phyloP scores from a whole-genome alignment of 495 filamentous ascomycete genomes.

The Neohortaea acidophila region DNA sequence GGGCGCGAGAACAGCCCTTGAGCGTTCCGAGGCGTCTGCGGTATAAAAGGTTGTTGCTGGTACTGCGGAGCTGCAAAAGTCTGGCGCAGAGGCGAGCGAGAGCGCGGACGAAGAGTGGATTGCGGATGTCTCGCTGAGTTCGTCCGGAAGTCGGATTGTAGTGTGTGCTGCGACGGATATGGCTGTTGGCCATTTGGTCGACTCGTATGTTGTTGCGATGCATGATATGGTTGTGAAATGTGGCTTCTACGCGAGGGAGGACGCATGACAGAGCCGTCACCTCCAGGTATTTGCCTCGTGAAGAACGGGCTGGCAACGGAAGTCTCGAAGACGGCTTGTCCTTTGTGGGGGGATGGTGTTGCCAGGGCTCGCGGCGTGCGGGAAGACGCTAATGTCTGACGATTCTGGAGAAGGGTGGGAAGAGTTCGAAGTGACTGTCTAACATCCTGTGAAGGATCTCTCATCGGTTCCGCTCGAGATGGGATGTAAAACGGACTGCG shows the following conservation, averaged over 20 bases:
- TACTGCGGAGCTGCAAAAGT: neutral
- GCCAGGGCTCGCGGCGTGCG: neutral
- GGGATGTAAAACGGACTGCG: neutral
- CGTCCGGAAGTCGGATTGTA: neutral
- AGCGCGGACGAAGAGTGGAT: neutral
- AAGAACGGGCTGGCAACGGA: constrained; percentile 25
- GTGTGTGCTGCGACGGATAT: neutral
- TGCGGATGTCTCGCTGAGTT: neutral
- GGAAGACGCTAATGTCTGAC: neutral
- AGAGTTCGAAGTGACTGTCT: neutral
- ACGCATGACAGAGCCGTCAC: neutral
- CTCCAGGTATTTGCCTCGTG: neutral
- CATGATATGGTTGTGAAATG: neutral
- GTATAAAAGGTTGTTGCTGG: neutral
- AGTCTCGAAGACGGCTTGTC: constrained; percentile 1
- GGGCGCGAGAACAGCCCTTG: constrained; percentile 13
- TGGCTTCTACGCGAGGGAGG: neutral
- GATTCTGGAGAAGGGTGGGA: neutral
- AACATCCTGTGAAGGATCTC: neutral
- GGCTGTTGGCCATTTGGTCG: neutral
- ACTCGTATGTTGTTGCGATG: neutral
- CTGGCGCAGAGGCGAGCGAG: neutral
- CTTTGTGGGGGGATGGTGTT: constrained; percentile 8
- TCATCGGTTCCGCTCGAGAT: neutral
- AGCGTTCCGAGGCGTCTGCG: constrained; percentile 1